Conservation (phyloP, 129 eudicot genomes). For the Ambrosia trifida region DNA sequence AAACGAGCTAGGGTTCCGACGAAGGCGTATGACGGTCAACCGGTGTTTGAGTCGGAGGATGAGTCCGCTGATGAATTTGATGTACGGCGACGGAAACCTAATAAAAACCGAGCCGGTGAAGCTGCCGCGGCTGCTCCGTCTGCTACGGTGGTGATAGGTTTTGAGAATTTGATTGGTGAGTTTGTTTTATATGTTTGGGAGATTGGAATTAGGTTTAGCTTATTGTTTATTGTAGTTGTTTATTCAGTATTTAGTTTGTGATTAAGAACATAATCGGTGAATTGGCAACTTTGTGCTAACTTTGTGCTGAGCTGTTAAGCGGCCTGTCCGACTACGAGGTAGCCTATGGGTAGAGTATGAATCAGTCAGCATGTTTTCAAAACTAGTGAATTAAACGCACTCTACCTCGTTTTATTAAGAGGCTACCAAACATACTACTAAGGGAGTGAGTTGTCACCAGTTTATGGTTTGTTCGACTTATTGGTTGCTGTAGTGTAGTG, state of each 20-base stretch:
- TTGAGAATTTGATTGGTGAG: slow-evolving; percentile 58
- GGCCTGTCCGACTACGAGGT: no score
- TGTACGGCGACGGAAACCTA: slow-evolving; percentile 52
- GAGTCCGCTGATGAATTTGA: slow-evolving; percentile 66
- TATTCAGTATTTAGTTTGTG: background rate
- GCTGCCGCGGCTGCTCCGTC: slow-evolving; percentile 43
- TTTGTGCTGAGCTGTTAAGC: no score
- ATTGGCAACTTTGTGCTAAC: no score
- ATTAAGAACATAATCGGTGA: background rate
- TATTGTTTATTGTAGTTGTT: background rate
- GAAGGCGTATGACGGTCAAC: slow-evolving; percentile 40
- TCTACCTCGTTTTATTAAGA: no score
- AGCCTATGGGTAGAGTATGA: no score
- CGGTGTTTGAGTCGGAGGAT: slow-evolving; percentile 45
- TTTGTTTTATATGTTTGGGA: background rate
- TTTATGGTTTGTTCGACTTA: background rate
- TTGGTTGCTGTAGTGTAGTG: background rate
- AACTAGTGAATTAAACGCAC: no score
- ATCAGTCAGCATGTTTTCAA: no score
- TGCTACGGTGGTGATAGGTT: slow-evolving; percentile 28
- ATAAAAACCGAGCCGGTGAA: slow-evolving; percentile 42
- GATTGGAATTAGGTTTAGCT: background rate
- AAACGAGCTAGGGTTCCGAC: slow-evolving; percentile 71
- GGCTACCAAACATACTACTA: no score
- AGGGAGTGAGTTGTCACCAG: background rate